Base-by-base conservation (phyloP, 2,329 filamentous ascomycete species). In the Ophiobolus disseminans region DNA sequence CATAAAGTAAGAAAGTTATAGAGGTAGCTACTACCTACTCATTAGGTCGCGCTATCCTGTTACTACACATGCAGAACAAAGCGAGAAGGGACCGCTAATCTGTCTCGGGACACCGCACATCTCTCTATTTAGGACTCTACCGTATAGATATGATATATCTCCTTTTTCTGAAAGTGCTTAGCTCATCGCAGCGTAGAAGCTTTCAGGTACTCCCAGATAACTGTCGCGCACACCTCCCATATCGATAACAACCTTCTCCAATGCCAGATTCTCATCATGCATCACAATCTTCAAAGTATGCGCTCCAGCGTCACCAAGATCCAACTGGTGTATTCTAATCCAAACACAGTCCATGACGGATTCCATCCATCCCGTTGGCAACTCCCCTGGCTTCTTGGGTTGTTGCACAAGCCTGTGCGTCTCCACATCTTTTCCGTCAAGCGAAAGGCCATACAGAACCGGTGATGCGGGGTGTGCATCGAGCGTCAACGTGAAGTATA, bases 271-370 rank as follows among this genome's bases (percentile, higher is more conserved):
- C 8, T 72, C 37, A 13, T 40, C 37, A 9, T 20, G 14, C 9
- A 40, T n/a, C 23, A 17, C 5, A 7, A 40, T 20, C 2, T n/a
- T 40, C 16, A 28, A 5, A 28, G n/a, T 17, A n/a, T 40, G 37
- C 37, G 70, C 60, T 13, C 71, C 72, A 23, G 60, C 49, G 1
- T 41, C 50, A 9, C 6, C 25, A 13, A 26, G 42, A 23, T 8
- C 66, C 53, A 35, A 55, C 11, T 31, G 25, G 26, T 69, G 68
- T 20, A 66, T 70, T 23, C 62, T 66, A 25, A 68, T 72, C 79
- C 78, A 81, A 0, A 76, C 74, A 16, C 73, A 63, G 45, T 80
- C 76, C n/a, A 75, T 73, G 2, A 80, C 78, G 0, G 75, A 75
- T 14, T 58, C 53, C 6, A 66, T 53, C 78, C 79, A 82, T 13